These are phyloP conservation scores for Boletus rufocinnamomeus DNA, from an alignment of 768 basidiomycete species.

Conservation along the genomic window DNA sequence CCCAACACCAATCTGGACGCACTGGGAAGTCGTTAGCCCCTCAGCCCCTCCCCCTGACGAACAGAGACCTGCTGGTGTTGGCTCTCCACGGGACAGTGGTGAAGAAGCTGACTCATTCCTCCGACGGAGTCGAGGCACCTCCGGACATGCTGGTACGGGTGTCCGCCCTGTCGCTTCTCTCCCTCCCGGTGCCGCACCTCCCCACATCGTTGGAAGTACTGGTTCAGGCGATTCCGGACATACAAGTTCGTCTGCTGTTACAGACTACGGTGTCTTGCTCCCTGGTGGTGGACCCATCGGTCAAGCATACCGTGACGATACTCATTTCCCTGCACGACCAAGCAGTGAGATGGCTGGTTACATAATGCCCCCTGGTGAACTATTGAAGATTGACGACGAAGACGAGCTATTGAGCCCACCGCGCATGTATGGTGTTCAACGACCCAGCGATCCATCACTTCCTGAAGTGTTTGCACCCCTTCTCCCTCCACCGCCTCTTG, in stretches of 20 bases:
- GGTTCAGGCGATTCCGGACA: constrained; percentile 41
- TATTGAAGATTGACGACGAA: constrained; percentile 39
- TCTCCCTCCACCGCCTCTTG: constrained; percentile 41
- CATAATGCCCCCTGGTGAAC: constrained; percentile 40
- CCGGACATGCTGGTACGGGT: constrained; percentile 15
- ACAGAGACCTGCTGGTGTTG: constrained; percentile 55
- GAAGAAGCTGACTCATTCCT: constrained; percentile 72
- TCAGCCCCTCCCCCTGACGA: constrained; percentile 23
- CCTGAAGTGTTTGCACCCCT: constrained; percentile 38
- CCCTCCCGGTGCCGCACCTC: constrained; percentile 37
- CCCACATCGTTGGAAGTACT: constrained; percentile 40
- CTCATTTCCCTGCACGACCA: constrained; percentile 25
- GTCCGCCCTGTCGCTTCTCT: constrained; percentile 29
- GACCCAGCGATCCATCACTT: constrained; percentile 24
- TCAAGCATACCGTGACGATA: constrained; percentile 32
- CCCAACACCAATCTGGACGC: constrained; percentile 42
- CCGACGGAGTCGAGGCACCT: constrained; percentile 35
- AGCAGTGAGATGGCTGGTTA: constrained; percentile 37
- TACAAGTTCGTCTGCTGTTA: constrained; percentile 41
- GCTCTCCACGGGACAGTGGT: constrained; percentile 67
- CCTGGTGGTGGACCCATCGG: constrained; percentile 36
- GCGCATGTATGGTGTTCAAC: constrained; percentile 31
- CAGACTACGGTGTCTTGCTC: constrained; percentile 38
- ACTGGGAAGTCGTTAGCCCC: constrained; percentile 45
- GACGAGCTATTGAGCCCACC: constrained; percentile 29